Conservation (phyloP, 2,329 filamentous ascomycete genomes). For the Ilyonectria mors-panacis region DNA sequence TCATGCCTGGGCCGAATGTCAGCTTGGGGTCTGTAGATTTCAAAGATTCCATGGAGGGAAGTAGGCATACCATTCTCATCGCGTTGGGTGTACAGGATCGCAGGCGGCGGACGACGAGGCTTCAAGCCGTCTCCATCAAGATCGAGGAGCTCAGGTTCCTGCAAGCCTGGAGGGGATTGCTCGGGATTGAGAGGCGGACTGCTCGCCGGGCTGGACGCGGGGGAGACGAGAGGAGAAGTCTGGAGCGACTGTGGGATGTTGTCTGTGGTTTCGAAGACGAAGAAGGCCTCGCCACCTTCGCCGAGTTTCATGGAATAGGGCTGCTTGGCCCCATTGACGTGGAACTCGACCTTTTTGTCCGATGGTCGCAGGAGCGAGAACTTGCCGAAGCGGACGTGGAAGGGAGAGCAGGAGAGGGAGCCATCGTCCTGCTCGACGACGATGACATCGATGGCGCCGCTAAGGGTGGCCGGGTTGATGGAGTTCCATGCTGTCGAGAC, state of each 20-base stretch:
- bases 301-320: constrained; percentile 98
- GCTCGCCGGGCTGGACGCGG: constrained; percentile 86
- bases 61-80: constrained; percentile 51
- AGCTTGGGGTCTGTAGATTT: background rate
- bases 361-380: constrained; percentile 95
- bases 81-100: constrained; percentile 54
- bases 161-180: constrained; percentile 58
- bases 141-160: constrained; percentile 80
- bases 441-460: constrained; percentile 98
- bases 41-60: background rate
- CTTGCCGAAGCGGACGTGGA: constrained; percentile 99
- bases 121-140: constrained; percentile 65
- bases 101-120: constrained; percentile 61
- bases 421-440: constrained; percentile 98
- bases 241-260: constrained; percentile 94
- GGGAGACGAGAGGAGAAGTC: constrained; percentile 94
- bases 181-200: constrained; percentile 78
- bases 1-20: constrained; percentile 53
- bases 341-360: constrained; percentile 99
- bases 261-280: constrained; percentile 96
- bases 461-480: constrained; percentile 97
- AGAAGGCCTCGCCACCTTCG: constrained; percentile 97
- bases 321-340: constrained; percentile 92
- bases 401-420: constrained; percentile 90
- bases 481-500: constrained; percentile 99